These are phyloP conservation scores for Saccharomycopsis javanensis DNA, from an alignment of 805 yeast species.

Conservation along the genomic window DNA sequence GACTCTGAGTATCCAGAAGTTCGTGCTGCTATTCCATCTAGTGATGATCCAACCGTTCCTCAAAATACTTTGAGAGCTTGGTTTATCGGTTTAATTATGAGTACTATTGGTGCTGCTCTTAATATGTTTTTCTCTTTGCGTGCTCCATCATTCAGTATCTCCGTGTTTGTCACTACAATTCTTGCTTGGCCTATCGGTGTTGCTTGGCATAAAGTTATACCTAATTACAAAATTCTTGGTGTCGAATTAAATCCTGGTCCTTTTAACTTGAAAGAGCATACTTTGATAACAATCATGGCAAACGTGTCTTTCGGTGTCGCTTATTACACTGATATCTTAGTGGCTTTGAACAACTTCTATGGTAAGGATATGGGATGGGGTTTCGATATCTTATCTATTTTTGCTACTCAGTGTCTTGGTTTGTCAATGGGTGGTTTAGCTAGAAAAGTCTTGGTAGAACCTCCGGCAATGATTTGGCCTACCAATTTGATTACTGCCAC, in stretches of 20 bases:
- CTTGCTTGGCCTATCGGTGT: conserved; percentile 47
- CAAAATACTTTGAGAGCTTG: conserved; percentile 48
- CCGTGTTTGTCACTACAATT: conserved; percentile 42
- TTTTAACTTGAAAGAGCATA: conserved; percentile 54
- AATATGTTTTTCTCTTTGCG: conserved; percentile 47
- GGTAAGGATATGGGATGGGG: conserved; percentile 39
- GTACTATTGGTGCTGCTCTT: conserved; percentile 45
- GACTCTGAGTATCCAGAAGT: conserved; percentile 46
- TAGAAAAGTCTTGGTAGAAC: conserved; percentile 49
- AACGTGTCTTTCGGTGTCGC: conserved; percentile 40
- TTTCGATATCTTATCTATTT: conserved; percentile 39
- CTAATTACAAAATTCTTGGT: conserved; percentile 24
- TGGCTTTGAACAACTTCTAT: conserved; percentile 42
- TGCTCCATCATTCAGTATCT: conserved; percentile 38
- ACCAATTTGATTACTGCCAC: conserved; percentile 49
- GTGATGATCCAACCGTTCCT: conserved; percentile 39
- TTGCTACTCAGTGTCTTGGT: conserved; percentile 55
- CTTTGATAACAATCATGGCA: conserved; percentile 44
- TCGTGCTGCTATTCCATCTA: conserved; percentile 44
- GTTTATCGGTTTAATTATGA: conserved; percentile 39
- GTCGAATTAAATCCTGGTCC: conserved; percentile 45
- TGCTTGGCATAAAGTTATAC: conserved; percentile 25
- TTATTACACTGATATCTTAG: conserved; percentile 46
- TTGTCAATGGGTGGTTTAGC: conserved; percentile 57
- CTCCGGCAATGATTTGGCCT: conserved; percentile 65